Evolutionary conservation across 2,329 filamentous ascomycete species (phyloP).

Genomic region (Diaporthe aspalathi): DNA sequence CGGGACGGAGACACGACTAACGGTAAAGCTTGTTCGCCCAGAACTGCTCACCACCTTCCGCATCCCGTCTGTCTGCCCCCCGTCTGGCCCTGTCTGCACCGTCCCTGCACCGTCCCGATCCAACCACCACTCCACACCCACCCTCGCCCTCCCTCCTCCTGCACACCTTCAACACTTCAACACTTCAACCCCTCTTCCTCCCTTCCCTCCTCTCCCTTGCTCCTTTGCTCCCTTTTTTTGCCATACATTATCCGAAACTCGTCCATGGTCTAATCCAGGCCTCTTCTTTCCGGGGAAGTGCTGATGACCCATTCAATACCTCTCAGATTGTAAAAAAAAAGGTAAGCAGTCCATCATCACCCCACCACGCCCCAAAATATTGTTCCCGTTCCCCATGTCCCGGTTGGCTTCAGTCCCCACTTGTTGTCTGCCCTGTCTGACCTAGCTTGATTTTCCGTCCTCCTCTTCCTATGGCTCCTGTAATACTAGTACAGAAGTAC

Average conservation of each 20-base stretch:
- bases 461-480: background rate
- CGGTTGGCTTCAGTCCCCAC: background rate
- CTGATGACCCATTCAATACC: constrained; percentile 3
- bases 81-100: too few relatives aligned
- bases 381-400: background rate
- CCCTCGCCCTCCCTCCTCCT: background rate
- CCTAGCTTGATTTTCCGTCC: background rate
- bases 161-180: background rate
- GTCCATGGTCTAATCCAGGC: constrained; percentile 15
- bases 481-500: background rate
- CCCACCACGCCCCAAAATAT: background rate
- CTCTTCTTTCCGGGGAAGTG: constrained; percentile 6
- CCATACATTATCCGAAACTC: background rate
- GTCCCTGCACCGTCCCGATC: constrained; percentile 5
- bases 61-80: constrained; percentile 19
- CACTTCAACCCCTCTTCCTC: background rate
- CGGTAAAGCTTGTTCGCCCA: constrained; percentile 1
- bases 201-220: background rate
- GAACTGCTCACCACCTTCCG: constrained; percentile 28
- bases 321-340: constrained; percentile 3
- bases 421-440: background rate
- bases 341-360: constrained; percentile 5
- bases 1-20: constrained; percentile 22
- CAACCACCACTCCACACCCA: background rate
- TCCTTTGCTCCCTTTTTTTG: too few relatives aligned